A percentile compares a stretch with the other conserved stretches of the same genome.
These are phyloP conservation scores for Apiospora marii DNA, from an alignment of 2,329 filamentous ascomycete species.

Conservation along the genomic window DNA sequence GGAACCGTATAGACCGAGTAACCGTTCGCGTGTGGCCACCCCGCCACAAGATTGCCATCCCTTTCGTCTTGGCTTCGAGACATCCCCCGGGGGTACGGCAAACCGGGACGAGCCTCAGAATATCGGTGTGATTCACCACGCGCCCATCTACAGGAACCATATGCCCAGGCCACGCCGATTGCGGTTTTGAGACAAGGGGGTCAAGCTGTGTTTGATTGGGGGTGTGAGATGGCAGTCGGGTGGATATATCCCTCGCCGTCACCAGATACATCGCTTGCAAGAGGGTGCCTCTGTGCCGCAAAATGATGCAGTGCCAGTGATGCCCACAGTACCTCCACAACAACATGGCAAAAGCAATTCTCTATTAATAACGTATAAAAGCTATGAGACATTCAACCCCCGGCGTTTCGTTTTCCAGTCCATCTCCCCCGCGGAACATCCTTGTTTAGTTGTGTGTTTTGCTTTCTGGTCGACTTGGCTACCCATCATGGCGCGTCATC, in stretches of 20 bases:
- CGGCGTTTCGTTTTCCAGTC: neutral
- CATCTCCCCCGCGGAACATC: neutral
- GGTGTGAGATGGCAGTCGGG: slow-evolving; percentile 14
- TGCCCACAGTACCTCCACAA: neutral
- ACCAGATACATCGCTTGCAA: slow-evolving; percentile 8
- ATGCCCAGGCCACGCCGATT: slow-evolving; percentile 14
- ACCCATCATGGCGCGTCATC: slow-evolving; percentile 11
- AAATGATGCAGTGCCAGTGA: slow-evolving; percentile 4
- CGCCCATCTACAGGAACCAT: slow-evolving; percentile 3
- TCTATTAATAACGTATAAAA: slow-evolving; percentile 10
- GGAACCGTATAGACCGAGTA: slow-evolving; percentile 10
- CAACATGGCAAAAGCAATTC: slow-evolving; percentile 1
- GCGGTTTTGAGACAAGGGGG: slow-evolving; percentile 2
- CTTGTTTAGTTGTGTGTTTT: neutral
- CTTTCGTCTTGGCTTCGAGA: slow-evolving; percentile 13
- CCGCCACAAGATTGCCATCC: neutral
- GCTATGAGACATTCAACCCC: slow-evolving; percentile 10
- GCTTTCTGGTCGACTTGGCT: neutral
- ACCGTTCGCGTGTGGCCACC: neutral
- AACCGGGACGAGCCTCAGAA: slow-evolving; percentile 8
- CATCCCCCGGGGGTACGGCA: slow-evolving; percentile 4
- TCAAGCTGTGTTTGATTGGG: slow-evolving; percentile 18
- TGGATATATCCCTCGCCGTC: slow-evolving; percentile 6
- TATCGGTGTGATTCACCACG: slow-evolving; percentile 13
- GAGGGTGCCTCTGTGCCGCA: slow-evolving; percentile 4